Evolutionary conservation across 768 basidiomycete genomes (phyloP).

Genomic region (Leccinum pellstonianum): DNA sequence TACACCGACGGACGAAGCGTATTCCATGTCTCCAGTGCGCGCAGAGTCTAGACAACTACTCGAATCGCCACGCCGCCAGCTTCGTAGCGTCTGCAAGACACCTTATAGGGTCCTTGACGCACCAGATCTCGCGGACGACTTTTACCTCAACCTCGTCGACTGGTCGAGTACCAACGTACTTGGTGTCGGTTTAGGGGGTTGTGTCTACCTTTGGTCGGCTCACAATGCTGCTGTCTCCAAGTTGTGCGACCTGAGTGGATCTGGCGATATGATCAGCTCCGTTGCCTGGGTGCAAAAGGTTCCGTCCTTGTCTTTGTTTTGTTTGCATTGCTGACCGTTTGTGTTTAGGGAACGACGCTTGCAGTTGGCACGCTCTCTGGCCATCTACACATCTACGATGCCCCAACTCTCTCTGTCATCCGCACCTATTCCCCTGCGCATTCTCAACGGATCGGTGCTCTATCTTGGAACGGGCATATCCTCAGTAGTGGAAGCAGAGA

Average conservation of each 20-base stretch:
- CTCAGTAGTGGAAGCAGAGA: slow-evolving; percentile 91
- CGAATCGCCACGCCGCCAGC: slow-evolving; percentile 76
- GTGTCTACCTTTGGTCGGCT: slow-evolving; percentile 97
- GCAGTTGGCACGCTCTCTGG: slow-evolving; percentile 94
- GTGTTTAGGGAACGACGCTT: slow-evolving; percentile 68
- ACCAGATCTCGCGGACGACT: slow-evolving; percentile 96
- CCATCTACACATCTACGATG: slow-evolving; percentile 91
- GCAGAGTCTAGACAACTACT: slow-evolving; percentile 79
- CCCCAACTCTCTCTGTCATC: slow-evolving; percentile 65
- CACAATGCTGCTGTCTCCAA: slow-evolving; percentile 91
- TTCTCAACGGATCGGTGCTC: slow-evolving; percentile 82
- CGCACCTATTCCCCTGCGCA: slow-evolving; percentile 88
- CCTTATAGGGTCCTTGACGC: slow-evolving; percentile 97
- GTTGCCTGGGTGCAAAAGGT: slow-evolving; percentile 90
- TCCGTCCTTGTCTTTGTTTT: neutral
- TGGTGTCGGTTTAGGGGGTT: slow-evolving; percentile 86
- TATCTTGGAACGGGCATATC: slow-evolving; percentile 91
- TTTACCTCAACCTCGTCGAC: slow-evolving; percentile 96
- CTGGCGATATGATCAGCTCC: slow-evolving; percentile 76
- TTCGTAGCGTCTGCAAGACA: slow-evolving; percentile 86
- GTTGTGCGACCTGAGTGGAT: slow-evolving; percentile 72
- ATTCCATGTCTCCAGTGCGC: slow-evolving; percentile 88
- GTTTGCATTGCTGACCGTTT: neutral
- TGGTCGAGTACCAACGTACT: slow-evolving; percentile 96
- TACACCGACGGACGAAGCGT: slow-evolving; percentile 82